phyloP scores from a whole-genome alignment of 2,329 filamentous ascomycete species.

The Phialocephala subalpina region DNA sequence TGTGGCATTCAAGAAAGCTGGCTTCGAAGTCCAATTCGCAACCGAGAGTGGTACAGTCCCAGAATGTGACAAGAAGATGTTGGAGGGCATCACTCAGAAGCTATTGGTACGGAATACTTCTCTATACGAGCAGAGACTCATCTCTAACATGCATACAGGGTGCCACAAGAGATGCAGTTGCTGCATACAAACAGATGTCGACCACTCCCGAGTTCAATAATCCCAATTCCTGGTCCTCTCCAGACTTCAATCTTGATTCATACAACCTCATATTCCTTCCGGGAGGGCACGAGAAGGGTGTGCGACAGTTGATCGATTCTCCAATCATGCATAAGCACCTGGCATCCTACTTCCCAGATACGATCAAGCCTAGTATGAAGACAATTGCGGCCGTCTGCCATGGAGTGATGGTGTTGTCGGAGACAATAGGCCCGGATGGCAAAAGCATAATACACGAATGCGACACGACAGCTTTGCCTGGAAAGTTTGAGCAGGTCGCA shows the following conservation, averaged over 20 bases:
- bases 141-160: constrained; percentile 64
- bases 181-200: constrained; percentile 54
- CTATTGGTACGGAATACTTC: constrained; percentile 50
- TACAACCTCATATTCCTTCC: constrained; percentile 60
- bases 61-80: constrained; percentile 57
- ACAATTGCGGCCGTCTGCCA: constrained; percentile 59
- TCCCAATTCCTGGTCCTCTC: constrained; percentile 54
- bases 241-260: constrained; percentile 52
- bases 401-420: constrained; percentile 58
- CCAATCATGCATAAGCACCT: constrained; percentile 53
- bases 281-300: constrained; percentile 60
- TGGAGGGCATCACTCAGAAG: constrained; percentile 57
- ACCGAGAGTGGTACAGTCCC: constrained; percentile 58
- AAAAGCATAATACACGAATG: constrained; percentile 56
- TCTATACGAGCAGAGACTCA: neutral
- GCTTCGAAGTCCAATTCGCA: constrained; percentile 57
- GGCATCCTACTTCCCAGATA: constrained; percentile 56
- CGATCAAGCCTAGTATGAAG: constrained; percentile 53
- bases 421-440: constrained; percentile 50
- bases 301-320: constrained; percentile 60
- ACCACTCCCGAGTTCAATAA: constrained; percentile 50
- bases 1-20: constrained; percentile 54
- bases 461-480: constrained; percentile 57
- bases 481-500: constrained; percentile 56
- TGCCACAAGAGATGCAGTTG: constrained; percentile 51